Base-by-base conservation (phyloP, 2,329 filamentous ascomycete genomes). In the Venturia aucupariae region DNA sequence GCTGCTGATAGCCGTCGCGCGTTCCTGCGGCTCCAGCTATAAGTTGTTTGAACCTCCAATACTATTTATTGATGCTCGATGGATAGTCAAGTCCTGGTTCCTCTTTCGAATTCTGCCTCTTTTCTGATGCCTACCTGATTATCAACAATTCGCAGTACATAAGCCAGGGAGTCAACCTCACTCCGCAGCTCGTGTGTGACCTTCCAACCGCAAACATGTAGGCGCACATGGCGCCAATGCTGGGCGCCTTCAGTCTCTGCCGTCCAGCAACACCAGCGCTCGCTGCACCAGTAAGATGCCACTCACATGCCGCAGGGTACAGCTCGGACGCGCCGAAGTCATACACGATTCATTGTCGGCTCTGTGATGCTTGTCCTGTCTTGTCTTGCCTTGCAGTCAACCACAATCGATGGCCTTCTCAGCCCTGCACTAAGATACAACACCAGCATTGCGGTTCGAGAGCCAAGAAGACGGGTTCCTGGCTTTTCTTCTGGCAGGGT, bases 291-390 rank as follows among this genome's bases (percentile, higher is more conserved):
- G 46, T 51, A 51, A 51, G 46, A 38, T 57, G 15, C 7, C 24
- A 17, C 48, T 17, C 24, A 17, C 17, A 30, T 32, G 27, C 27
- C 1, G 48, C 48, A 8, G 48, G 27, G 24, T 55, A 32, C 10
- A 27, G 48, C 48, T 55, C 48, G 51, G 51, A 32, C 51, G 30
- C 51, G 27, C 51, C 51, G 51, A 57, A 57, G 30, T 27, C 46
- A 11, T 7, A 35, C 30, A 15, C 51, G 51, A 57, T n/a, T 57
- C 51, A 35, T 57, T 57, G 51, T 17, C 30, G n/a, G 51, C 30
- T 57, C 10, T 13, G 8, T 17, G 27, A 35, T 32, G 30, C 51
- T 57, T 57, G 51, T n/a, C 17, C 11, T 19, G 27, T 30, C n/a
- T n/a, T n/a, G n/a, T n/a, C n/a, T n/a, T n/a, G 5, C 51, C 22